These are phyloP conservation scores for Aspergillus novoparasiticus DNA, from an alignment of 2,329 filamentous ascomycete genomes.

Conservation along the genomic window DNA sequence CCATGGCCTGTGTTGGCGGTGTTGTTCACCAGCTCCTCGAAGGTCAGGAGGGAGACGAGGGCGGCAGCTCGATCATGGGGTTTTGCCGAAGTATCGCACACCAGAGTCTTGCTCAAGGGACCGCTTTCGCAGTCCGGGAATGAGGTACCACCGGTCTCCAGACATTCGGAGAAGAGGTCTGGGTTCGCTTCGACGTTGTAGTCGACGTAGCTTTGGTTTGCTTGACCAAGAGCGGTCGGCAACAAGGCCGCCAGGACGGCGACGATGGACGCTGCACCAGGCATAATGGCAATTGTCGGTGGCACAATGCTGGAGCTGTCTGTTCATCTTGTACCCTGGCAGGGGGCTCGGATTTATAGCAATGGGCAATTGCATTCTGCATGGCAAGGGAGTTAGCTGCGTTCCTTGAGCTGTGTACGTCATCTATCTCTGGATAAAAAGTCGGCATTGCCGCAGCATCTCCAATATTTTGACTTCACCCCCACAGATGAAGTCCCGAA, in stretches of 20 bases:
- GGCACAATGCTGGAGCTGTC: neutral
- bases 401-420: conserved; percentile 7
- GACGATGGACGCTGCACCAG: conserved; percentile 15
- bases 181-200: conserved; percentile 31
- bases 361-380: neutral
- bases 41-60: conserved; percentile 54
- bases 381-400: neutral
- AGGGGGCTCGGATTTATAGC: conserved; percentile 9
- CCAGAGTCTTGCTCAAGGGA: conserved; percentile 51
- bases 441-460: neutral
- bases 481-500: conserved; percentile 14
- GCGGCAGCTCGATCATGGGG: conserved; percentile 48
- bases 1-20: conserved; percentile 54
- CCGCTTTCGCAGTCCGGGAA: conserved; percentile 58
- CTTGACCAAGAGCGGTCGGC: conserved; percentile 27
- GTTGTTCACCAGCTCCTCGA: conserved; percentile 59
- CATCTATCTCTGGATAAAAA: neutral
- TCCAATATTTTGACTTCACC: conserved; percentile 9
- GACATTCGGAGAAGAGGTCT: conserved; percentile 23
- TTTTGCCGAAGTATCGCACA: conserved; percentile 52
- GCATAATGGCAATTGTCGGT: conserved; percentile 17
- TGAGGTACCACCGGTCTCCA: conserved; percentile 22
- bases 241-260: conserved; percentile 25
- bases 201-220: conserved; percentile 31
- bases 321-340: neutral